A percentile compares a stretch with the other conserved stretches of the same genome.
Evolutionary conservation across 768 basidiomycete genomes (phyloP).

Genomic region (Termitomyces sp.): DNA sequence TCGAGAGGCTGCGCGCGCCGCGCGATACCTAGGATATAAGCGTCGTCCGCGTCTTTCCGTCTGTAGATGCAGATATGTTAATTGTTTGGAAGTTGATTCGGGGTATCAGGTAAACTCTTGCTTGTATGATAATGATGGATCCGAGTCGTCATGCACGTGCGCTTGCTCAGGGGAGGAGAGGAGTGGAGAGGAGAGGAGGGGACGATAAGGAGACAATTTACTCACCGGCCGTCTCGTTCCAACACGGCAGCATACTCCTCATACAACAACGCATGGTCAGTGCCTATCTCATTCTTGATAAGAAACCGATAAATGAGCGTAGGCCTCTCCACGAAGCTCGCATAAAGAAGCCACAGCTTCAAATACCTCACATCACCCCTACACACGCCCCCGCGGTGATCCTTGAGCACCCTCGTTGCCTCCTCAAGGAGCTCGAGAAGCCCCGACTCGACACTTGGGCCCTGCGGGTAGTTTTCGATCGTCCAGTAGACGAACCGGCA

Average conservation of each 20-base stretch:
- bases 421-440: slow-evolving; percentile 92
- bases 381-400: slow-evolving; percentile 72
- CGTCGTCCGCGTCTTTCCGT: slow-evolving; percentile 83
- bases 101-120: no score
- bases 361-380: slow-evolving; percentile 81
- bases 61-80: slow-evolving; percentile 42
- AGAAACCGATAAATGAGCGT: slow-evolving; percentile 87
- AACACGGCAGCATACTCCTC: slow-evolving; percentile 88
- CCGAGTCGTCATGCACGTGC: no score
- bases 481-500: slow-evolving; percentile 88
- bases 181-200: no score
- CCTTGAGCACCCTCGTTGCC: slow-evolving; percentile 82
- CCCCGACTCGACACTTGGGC: slow-evolving; percentile 83
- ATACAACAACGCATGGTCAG: slow-evolving; percentile 75
- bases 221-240: slow-evolving; percentile 79
- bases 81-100: no score
- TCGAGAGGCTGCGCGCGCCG: slow-evolving; percentile 79
- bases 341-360: slow-evolving; percentile 92
- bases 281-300: slow-evolving; percentile 88
- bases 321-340: slow-evolving; percentile 87
- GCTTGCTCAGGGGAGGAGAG: slow-evolving; percentile 6
- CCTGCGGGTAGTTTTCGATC: slow-evolving; percentile 91
- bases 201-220: no score
- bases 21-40: slow-evolving; percentile 85
- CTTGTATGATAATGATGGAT: no score